Evolutionary conservation across 805 yeast species (phyloP).

Genomic region (Ogataea degrootiae): DNA sequence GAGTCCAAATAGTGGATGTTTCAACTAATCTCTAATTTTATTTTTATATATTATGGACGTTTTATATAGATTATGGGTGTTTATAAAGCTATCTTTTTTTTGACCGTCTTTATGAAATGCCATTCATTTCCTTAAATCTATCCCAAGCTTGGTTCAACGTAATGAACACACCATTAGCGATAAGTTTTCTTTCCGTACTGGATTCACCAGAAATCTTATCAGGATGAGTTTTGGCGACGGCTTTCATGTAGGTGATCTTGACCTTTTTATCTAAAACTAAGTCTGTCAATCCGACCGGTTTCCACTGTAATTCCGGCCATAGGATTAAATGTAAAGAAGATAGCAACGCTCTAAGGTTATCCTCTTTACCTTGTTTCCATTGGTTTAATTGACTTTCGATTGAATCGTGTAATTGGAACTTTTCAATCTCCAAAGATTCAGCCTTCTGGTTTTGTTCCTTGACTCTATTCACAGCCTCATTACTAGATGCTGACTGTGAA

Average conservation of each 20-base stretch:
- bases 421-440: constrained; percentile 50
- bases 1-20: constrained; percentile 9
- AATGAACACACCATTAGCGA: constrained; percentile 85
- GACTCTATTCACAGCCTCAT: constrained; percentile 47
- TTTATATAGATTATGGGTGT: neutral
- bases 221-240: constrained; percentile 73
- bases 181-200: constrained; percentile 66
- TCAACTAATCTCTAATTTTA: too few species aligned
- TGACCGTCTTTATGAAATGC: constrained; percentile 4
- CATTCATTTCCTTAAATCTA: constrained; percentile 57
- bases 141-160: constrained; percentile 90
- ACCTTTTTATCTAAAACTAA: constrained; percentile 87
- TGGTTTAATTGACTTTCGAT: constrained; percentile 48
- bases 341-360: constrained; percentile 73
- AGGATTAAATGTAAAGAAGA: constrained; percentile 64
- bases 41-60: too few species aligned
- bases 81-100: constrained; percentile 2
- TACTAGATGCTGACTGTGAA: constrained; percentile 11
- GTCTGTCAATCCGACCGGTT: constrained; percentile 61
- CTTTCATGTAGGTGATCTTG: constrained; percentile 77
- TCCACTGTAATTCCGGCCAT: constrained; percentile 67
- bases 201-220: constrained; percentile 69
- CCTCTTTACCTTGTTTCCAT: constrained; percentile 77
- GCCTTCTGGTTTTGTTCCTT: constrained; percentile 42
- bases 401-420: constrained; percentile 55